These are phyloP conservation scores for Salinomyces thailandicus DNA, from an alignment of 2,329 filamentous ascomycete genomes.

Conservation along the genomic window DNA sequence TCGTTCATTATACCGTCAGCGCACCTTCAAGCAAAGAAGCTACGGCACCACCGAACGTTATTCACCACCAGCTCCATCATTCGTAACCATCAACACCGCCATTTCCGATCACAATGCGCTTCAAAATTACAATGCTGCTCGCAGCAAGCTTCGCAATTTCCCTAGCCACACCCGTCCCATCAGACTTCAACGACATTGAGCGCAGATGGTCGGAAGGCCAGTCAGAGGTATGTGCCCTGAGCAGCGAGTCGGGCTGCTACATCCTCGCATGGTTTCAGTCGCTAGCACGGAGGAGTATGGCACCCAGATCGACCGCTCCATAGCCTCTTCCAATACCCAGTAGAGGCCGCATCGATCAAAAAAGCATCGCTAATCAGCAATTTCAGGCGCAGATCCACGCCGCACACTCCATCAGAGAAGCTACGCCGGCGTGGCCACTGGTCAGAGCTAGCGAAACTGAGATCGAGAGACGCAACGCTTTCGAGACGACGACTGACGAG, in stretches of 20 bases:
- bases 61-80: too few relatives aligned
- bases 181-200: slow-evolving; percentile 19
- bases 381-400: slow-evolving; percentile 13
- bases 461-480: not conserved
- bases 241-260: slow-evolving; percentile 2
- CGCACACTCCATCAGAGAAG: slow-evolving; percentile 8
- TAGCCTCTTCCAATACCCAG: not conserved
- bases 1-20: not conserved
- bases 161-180: slow-evolving; percentile 8
- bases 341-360: too few relatives aligned
- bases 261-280: slow-evolving; percentile 1
- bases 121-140: slow-evolving; percentile 8
- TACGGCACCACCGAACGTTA: too few relatives aligned
- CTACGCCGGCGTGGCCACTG: slow-evolving; percentile 14
- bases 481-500: slow-evolving; percentile 10
- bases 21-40: too few relatives aligned
- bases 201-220: slow-evolving; percentile 18
- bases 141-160: slow-evolving; percentile 6
- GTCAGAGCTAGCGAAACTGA: not conserved
- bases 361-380: not conserved
- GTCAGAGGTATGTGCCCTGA: slow-evolving; percentile 16
- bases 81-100: too few relatives aligned
- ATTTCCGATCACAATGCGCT: slow-evolving; percentile 12
- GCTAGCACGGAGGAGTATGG: slow-evolving; percentile 5
- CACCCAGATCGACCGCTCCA: not conserved